These are phyloP conservation scores for Venturia pyrina DNA, from an alignment of 2,329 filamentous ascomycete species.

Conservation along the genomic window DNA sequence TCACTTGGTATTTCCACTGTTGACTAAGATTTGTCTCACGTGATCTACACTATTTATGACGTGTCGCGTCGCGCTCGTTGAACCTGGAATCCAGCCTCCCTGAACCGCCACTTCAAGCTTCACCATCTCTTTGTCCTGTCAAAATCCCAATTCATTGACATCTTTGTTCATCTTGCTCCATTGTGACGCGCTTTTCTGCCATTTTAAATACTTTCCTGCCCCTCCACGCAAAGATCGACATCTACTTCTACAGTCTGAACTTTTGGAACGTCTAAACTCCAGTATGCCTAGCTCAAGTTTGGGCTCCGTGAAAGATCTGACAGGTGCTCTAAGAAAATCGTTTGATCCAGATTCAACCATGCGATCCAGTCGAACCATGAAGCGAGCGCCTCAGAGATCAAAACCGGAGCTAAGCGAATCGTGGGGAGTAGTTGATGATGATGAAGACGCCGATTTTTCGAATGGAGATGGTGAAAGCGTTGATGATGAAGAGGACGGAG, in stretches of 20 bases:
- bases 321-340: not conserved
- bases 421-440: not conserved
- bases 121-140: not conserved
- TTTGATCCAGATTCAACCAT: not conserved
- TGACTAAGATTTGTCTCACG: not conserved
- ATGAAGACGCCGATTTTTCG: not conserved
- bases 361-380: not conserved
- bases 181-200: no score
- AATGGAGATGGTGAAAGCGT: not conserved
- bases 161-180: not conserved
- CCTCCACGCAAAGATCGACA: no score
- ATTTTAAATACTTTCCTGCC: not conserved
- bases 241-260: no score
- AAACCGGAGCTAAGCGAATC: constrained; percentile 2
- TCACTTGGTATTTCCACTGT: no score
- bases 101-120: not conserved
- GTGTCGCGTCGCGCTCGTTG: not conserved
- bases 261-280: no score
- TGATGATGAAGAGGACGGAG: not conserved
- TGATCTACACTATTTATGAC: not conserved
- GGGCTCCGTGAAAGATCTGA: not conserved
- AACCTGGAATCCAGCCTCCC: not conserved
- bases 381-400: not conserved
- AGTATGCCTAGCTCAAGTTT: not conserved
- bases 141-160: not conserved